Percentiles rank a stretch among this genome's conserved stretches.
phyloP scores from a whole-genome alignment of 352 stramenopile species.

The Pythium monospermum region DNA sequence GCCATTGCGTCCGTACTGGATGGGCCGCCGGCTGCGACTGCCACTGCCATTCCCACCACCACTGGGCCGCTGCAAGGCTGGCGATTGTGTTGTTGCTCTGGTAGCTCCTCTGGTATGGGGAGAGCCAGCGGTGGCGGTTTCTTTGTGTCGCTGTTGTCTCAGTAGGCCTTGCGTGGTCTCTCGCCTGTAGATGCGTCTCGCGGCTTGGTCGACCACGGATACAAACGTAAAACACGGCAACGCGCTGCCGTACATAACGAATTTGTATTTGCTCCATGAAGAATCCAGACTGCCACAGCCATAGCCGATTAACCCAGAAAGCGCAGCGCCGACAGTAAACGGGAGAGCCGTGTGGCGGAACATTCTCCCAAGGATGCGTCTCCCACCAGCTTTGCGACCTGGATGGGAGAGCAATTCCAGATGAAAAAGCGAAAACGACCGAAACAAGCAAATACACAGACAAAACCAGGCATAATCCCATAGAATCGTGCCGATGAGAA shows the following conservation, averaged over 20 bases:
- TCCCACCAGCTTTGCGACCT: background rate
- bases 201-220: background rate
- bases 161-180: constrained; percentile 3
- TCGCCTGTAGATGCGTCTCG: constrained; percentile 5
- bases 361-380: constrained; percentile 1
- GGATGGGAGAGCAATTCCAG: background rate
- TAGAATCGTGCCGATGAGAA: background rate
- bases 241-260: constrained; percentile 8
- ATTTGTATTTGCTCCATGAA: background rate
- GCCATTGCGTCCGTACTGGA: too few species aligned
- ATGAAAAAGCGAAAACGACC: constrained; percentile 7
- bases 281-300: background rate
- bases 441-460: background rate
- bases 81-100: background rate
- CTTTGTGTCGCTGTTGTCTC: background rate
- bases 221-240: constrained; percentile 7
- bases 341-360: background rate
- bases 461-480: constrained; percentile 9
- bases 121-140: background rate
- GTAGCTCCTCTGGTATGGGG: background rate
- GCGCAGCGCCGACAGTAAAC: background rate
- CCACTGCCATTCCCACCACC: too few species aligned
- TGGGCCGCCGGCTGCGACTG: too few species aligned
- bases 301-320: background rate
- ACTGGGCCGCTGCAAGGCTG: too few species aligned